A percentile compares a stretch with the other conserved stretches of the same genome.
Evolutionary conservation across 495 filamentous ascomycete genomes (phyloP).

Genomic region (Penicillium robsamsonii): DNA sequence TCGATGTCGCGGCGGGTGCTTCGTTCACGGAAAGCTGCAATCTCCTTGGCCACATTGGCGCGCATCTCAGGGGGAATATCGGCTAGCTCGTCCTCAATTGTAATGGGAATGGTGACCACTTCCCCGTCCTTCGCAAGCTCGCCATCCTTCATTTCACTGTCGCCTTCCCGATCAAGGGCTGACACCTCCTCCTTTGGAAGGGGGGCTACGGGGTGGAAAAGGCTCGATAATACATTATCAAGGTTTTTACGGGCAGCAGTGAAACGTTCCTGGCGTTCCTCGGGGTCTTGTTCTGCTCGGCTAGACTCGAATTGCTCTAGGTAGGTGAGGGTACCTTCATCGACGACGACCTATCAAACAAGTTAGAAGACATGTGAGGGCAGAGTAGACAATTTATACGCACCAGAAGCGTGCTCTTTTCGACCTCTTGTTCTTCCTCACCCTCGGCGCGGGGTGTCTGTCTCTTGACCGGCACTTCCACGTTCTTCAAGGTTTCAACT

Average conservation of each 20-base stretch:
- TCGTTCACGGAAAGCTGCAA: slow-evolving; percentile 87
- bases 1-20: slow-evolving; percentile 87
- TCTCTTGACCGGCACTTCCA: slow-evolving; percentile 81
- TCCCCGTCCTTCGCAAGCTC: slow-evolving; percentile 60
- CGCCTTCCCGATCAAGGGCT: slow-evolving; percentile 60
- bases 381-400: slow-evolving; percentile 12
- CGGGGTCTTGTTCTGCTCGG: slow-evolving; percentile 62
- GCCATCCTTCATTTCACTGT: slow-evolving; percentile 67
- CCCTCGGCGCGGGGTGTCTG: slow-evolving; percentile 49
- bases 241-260: slow-evolving; percentile 65
- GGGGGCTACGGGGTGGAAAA: slow-evolving; percentile 65
- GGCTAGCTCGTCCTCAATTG: slow-evolving; percentile 87
- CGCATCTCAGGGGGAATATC: slow-evolving; percentile 97
- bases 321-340: slow-evolving; percentile 75
- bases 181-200: slow-evolving; percentile 49
- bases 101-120: slow-evolving; percentile 87
- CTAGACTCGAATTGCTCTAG: slow-evolving; percentile 73
- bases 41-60: slow-evolving; percentile 93
- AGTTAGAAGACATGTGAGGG: slow-evolving; percentile 15
- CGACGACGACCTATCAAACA: slow-evolving; percentile 62
- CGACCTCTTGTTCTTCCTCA: slow-evolving; percentile 57
- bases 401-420: slow-evolving; percentile 67
- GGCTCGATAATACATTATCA: slow-evolving; percentile 61
- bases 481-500: slow-evolving; percentile 78
- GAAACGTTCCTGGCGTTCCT: slow-evolving; percentile 64